Percentiles rank a stretch among this genome's conserved stretches.
Conservation (phyloP, 768 basidiomycete genomes). For the Russula foetens region DNA sequence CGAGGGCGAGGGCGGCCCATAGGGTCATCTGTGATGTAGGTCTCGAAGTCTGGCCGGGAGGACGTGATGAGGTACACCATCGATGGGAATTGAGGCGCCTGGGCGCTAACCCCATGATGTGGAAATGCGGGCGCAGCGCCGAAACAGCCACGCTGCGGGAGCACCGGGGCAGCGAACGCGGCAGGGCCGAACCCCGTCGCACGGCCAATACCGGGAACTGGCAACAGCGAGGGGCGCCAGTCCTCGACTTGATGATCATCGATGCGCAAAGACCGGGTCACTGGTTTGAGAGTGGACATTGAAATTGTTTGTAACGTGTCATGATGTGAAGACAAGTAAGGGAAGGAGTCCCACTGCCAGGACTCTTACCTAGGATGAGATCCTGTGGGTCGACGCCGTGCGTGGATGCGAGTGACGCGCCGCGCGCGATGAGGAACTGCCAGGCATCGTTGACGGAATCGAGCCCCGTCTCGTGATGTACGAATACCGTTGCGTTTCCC, state of each 20-base stretch:
- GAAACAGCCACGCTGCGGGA: not conserved
- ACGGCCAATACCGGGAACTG: not conserved
- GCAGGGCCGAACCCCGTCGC: not conserved
- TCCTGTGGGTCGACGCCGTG: constrained; percentile 14
- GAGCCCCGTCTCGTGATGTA: constrained; percentile 8
- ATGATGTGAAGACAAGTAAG: not conserved
- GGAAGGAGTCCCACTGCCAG: too few species aligned
- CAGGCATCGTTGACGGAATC: constrained; percentile 15
- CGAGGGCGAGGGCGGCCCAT: constrained; percentile 15
- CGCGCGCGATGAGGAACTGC: constrained; percentile 5
- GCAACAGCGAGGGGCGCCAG: constrained; percentile 7
- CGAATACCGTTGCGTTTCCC: constrained; percentile 6
- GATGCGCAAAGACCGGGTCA: constrained; percentile 6
- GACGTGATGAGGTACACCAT: constrained; percentile 20
- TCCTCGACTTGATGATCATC: constrained; percentile 14
- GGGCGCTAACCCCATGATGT: constrained; percentile 2
- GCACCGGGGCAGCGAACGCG: not conserved
- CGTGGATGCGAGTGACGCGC: constrained; percentile 5
- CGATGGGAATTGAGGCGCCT: not conserved
- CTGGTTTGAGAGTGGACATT: not conserved
- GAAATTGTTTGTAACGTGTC: not conserved
- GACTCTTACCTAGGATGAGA: constrained; percentile 8
- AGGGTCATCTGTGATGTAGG: constrained; percentile 19
- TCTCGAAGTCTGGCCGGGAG: not conserved
- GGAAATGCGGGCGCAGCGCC: not conserved